Percentiles rank a stretch among this genome's conserved stretches.
Conservation (phyloP, 441 rosid genomes). For the Hura crepitans region DNA sequence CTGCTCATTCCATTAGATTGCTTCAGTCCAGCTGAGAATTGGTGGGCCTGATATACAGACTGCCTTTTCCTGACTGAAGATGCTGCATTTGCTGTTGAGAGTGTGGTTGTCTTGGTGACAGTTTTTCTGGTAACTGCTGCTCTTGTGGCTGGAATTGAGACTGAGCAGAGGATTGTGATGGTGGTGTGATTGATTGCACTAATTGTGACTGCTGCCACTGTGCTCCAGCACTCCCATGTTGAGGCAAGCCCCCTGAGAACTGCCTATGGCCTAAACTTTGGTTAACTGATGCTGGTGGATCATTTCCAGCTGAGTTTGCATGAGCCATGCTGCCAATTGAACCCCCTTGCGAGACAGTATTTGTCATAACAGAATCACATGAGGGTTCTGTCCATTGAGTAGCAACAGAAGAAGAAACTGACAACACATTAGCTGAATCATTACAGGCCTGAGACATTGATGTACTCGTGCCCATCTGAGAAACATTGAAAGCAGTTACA, state of each 20-base stretch:
- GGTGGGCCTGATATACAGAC: conserved; percentile 53
- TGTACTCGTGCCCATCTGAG: conserved; percentile 37
- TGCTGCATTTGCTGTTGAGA: conserved; percentile 48
- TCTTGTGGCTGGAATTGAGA: conserved; percentile 52
- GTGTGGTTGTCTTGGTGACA: conserved; percentile 41
- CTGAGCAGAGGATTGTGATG: conserved; percentile 36
- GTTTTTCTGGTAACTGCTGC: conserved; percentile 52
- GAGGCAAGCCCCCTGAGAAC: conserved; percentile 49
- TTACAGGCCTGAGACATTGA: conserved; percentile 43
- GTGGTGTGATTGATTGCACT: conserved; percentile 39
- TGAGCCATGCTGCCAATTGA: conserved; percentile 38
- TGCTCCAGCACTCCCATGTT: conserved; percentile 42
- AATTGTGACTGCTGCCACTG: conserved; percentile 47
- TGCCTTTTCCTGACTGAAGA: conserved; percentile 55
- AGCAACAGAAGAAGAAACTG: conserved; percentile 39
- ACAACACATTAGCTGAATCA: conserved; percentile 41
- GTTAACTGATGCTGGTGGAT: conserved; percentile 44
- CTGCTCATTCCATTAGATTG: conserved; percentile 40
- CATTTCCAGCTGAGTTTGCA: conserved; percentile 46
- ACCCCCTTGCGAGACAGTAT: conserved; percentile 40
- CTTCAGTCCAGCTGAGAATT: conserved; percentile 64
- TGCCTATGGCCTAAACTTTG: conserved; percentile 60
- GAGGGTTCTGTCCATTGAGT: conserved; percentile 56
- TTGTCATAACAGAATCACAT: conserved; percentile 39
- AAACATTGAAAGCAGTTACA: conserved; percentile 29